Conservation (phyloP, 2,329 filamentous ascomycete species). For the Camillea tinctor region DNA sequence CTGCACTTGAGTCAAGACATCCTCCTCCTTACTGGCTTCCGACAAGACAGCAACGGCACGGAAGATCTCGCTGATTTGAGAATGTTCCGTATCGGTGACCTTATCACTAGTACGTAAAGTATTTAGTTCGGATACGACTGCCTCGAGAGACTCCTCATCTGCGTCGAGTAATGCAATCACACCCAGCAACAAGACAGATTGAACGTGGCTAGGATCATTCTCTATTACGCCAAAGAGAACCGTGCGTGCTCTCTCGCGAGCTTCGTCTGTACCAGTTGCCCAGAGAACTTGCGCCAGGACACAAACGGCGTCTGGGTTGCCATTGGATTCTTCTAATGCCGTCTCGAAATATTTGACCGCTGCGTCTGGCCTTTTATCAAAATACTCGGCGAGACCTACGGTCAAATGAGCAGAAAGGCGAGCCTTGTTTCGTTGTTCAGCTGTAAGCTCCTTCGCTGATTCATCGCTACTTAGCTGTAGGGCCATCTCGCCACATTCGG, state of each 20-base stretch:
- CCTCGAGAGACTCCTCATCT: constrained; percentile 76
- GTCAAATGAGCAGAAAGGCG: constrained; percentile 84
- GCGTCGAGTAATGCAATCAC: constrained; percentile 79
- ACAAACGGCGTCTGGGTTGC: constrained; percentile 80
- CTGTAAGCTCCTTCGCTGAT: constrained; percentile 62
- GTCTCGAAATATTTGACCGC: constrained; percentile 78
- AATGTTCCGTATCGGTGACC: constrained; percentile 62
- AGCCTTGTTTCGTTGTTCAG: constrained; percentile 65
- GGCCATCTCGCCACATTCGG: constrained; percentile 77
- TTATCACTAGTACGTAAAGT: constrained; percentile 66
- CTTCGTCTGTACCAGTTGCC: constrained; percentile 76
- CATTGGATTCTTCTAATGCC: constrained; percentile 73
- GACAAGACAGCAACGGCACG: constrained; percentile 67
- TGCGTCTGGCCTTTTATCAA: constrained; percentile 60
- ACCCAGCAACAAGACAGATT: constrained; percentile 77
- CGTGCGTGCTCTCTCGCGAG: constrained; percentile 73
- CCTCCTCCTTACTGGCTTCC: constrained; percentile 46
- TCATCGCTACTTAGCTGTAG: constrained; percentile 76
- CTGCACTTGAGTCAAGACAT: constrained; percentile 64
- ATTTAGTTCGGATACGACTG: constrained; percentile 76
- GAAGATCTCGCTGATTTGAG: constrained; percentile 71
- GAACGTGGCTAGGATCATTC: constrained; percentile 70
- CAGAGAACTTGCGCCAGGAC: constrained; percentile 88
- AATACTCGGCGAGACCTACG: constrained; percentile 79
- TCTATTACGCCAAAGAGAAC: constrained; percentile 81